phyloP scores from a whole-genome alignment of 2,329 filamentous ascomycete genomes.

The Colletotrichum sidae region DNA sequence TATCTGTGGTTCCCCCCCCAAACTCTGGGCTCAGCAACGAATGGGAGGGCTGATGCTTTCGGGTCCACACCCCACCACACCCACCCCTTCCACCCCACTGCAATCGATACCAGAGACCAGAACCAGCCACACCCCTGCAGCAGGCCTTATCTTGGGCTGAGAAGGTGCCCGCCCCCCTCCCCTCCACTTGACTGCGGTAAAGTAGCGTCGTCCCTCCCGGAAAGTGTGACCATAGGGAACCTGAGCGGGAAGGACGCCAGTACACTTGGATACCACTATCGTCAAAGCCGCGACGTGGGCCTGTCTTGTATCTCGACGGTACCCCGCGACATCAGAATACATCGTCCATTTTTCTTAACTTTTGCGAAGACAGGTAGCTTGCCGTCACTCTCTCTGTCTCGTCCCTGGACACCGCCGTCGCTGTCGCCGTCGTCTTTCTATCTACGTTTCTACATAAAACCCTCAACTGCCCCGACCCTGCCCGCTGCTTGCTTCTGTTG shows the following conservation, averaged over 20 bases:
- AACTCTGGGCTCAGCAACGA: conserved; percentile 30
- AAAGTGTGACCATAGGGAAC: conserved; percentile 1
- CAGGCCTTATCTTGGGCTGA: conserved; percentile 38
- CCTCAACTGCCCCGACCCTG: conserved; percentile 37
- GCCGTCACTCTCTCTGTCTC: too few relatives aligned
- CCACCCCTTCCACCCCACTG: conserved; percentile 31
- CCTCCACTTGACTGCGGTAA: too few relatives aligned
- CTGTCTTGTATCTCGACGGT: conserved; percentile 31
- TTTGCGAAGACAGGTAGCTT: background rate
- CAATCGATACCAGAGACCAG: conserved; percentile 34
- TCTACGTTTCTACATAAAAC: conserved; percentile 39
- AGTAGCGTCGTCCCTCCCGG: too few relatives aligned
- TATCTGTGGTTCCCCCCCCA: conserved; percentile 35
- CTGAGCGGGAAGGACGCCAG: conserved; percentile 16
- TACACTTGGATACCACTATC: conserved; percentile 28
- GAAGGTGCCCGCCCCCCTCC: background rate
- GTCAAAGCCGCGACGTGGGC: conserved; percentile 15
- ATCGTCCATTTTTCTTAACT: conserved; percentile 1
- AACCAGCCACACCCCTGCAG: conserved; percentile 35
- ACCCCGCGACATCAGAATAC: conserved; percentile 21
- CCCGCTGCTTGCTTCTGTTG: conserved; percentile 13
- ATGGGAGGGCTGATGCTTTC: conserved; percentile 25
- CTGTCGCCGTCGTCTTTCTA: too few relatives aligned
- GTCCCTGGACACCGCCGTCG: conserved; percentile 8
- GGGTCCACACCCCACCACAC: conserved; percentile 34